Evolutionary conservation across 768 basidiomycete species (phyloP).

Genomic region (Phlegmacium glaucopus): DNA sequence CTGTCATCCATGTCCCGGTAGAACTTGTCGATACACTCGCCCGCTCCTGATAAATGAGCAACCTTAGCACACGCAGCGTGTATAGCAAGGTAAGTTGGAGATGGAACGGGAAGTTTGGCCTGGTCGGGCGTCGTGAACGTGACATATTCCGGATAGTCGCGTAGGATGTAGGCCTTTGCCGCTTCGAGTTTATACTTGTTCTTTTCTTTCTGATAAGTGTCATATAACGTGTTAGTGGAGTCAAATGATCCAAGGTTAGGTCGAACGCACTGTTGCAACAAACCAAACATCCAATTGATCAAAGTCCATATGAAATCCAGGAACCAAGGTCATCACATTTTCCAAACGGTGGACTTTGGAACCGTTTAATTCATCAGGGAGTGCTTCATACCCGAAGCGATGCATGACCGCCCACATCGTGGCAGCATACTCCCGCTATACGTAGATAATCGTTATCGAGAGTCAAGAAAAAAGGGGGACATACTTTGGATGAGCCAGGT

Average conservation of each 20-base stretch:
- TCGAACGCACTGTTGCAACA: constrained; percentile 22
- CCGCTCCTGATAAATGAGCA: constrained; percentile 37
- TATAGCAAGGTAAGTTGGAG: constrained; percentile 26
- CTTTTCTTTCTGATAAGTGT: constrained; percentile 6
- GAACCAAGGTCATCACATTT: constrained; percentile 28
- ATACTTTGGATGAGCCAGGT: constrained; percentile 16
- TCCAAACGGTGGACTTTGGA: constrained; percentile 25
- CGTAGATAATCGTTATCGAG: constrained; percentile 1
- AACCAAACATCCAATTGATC: constrained; percentile 29
- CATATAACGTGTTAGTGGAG: not conserved
- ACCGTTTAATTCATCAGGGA: constrained; percentile 24
- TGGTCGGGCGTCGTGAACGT: constrained; percentile 27
- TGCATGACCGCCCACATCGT: constrained; percentile 22
- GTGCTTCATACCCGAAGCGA: constrained; percentile 21
- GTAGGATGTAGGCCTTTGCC: constrained; percentile 1
- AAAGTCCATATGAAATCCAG: constrained; percentile 18
- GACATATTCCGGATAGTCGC: constrained; percentile 16
- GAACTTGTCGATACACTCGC: constrained; percentile 28
- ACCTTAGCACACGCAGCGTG: constrained; percentile 40
- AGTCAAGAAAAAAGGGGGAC: constrained; percentile 8
- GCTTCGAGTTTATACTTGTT: constrained; percentile 20
- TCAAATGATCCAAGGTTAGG: not conserved
- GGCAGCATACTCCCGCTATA: constrained; percentile 20
- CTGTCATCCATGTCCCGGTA: not conserved
- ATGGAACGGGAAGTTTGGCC: constrained; percentile 25